These are phyloP conservation scores for Carex arenaria DNA, from an alignment of 202 grass and related monocot species.

Conservation along the genomic window DNA sequence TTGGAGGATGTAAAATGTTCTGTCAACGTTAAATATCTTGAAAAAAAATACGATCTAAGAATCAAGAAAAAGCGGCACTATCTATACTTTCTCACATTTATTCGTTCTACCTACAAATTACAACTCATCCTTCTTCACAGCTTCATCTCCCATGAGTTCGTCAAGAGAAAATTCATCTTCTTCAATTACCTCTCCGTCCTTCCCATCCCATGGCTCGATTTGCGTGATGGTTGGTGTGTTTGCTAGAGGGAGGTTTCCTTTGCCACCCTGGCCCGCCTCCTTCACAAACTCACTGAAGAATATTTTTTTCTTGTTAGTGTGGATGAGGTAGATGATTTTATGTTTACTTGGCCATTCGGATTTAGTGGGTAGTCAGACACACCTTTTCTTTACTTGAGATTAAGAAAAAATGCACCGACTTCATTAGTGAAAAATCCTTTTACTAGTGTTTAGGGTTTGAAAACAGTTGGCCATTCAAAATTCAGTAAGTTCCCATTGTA, in stretches of 20 bases:
- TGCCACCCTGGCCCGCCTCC: conserved; percentile 80
- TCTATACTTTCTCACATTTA: not conserved
- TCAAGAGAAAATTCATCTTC: conserved; percentile 98
- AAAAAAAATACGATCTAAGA: not conserved
- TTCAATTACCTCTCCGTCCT: conserved; percentile 78
- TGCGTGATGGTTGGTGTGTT: conserved; percentile 41
- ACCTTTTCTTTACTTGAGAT: not conserved
- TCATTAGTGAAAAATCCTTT: not conserved
- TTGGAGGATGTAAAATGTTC: conserved; percentile 19
- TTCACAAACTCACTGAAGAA: conserved; percentile 79
- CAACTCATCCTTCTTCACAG: conserved; percentile 68
- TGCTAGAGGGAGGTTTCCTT: conserved; percentile 79
- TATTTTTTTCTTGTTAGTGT: not conserved
- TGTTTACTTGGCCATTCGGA: not conserved
- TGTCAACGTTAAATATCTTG: not conserved
- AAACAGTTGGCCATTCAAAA: no score
- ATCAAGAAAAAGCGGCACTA: not conserved
- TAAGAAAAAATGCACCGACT: not conserved
- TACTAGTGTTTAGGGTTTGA: no score
- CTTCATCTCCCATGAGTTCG: conserved; percentile 71
- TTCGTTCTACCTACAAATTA: conserved; percentile 29
- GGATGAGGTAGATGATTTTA: not conserved
- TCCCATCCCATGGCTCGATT: conserved; percentile 91
- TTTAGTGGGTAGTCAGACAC: not conserved
- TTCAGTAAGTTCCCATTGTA: no score